Percentiles rank a stretch among this genome's conserved stretches.
These are phyloP conservation scores for Aspergillus sp. DNA, from an alignment of 2,329 filamentous ascomycete species.

Conservation along the genomic window DNA sequence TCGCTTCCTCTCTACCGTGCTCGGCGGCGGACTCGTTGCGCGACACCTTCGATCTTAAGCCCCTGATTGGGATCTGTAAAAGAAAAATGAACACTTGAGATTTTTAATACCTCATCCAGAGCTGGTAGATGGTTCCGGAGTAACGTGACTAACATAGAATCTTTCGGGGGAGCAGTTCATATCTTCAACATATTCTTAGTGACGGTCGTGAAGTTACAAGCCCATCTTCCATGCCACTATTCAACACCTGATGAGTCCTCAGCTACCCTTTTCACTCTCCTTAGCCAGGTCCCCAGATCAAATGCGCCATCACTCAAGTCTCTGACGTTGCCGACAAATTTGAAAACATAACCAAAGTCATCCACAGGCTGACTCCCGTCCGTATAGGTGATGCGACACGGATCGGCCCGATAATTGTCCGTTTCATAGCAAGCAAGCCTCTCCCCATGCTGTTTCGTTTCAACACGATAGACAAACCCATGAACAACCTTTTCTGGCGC, in stretches of 20 bases:
- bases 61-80: too few relatives aligned
- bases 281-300: constrained; percentile 18
- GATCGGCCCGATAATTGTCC: constrained; percentile 12
- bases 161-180: background rate
- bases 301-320: constrained; percentile 20
- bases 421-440: constrained; percentile 25
- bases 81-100: too few relatives aligned
- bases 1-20: too few relatives aligned
- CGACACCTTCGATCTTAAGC: too few relatives aligned
- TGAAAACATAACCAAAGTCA: constrained; percentile 14
- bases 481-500: constrained; percentile 17
- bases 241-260: background rate
- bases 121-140: too few relatives aligned
- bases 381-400: constrained; percentile 18
- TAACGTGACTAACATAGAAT: too few relatives aligned
- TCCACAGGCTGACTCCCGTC: constrained; percentile 13
- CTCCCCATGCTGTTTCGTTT: constrained; percentile 15
- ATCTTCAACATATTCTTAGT: background rate
- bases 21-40: too few relatives aligned
- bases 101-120: too few relatives aligned
- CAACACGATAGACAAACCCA: constrained; percentile 23
- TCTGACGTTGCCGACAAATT: constrained; percentile 17
- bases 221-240: background rate
- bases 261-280: constrained; percentile 8
- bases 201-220: background rate